Evolutionary conservation across 495 filamentous ascomycete genomes (phyloP).

Genomic region (Trypethelium eluteriae): DNA sequence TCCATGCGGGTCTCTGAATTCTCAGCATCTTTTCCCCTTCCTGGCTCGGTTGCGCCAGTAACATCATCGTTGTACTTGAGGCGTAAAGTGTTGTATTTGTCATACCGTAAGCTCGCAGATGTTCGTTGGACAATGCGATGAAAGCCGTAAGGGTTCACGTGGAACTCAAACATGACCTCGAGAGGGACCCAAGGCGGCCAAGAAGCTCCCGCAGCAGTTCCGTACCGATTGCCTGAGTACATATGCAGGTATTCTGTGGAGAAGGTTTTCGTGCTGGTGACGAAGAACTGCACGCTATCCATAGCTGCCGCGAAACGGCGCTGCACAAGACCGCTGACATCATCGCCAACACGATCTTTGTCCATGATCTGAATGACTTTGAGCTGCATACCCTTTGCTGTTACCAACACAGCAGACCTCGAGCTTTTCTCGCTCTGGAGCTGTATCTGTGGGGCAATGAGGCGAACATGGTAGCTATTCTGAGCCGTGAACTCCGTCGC

Average conservation of each 20-base stretch:
- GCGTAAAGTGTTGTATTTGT: constrained; percentile 96
- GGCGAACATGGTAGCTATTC: constrained; percentile 85
- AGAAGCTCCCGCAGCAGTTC: constrained; percentile 69
- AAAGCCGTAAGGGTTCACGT: constrained; percentile 86
- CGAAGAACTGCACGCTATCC: constrained; percentile 96
- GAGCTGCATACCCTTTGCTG: constrained; percentile 91
- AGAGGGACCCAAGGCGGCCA: constrained; percentile 98
- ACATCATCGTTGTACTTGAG: constrained; percentile 97
- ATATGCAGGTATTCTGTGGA: constrained; percentile 72
- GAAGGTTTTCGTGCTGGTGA: constrained; percentile 84
- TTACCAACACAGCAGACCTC: constrained; percentile 85
- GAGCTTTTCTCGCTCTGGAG: constrained; percentile 96
- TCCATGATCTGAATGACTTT: constrained; percentile 98
- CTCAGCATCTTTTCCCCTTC: constrained; percentile 34
- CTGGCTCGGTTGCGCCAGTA: constrained; percentile 47
- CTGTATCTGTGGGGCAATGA: constrained; percentile 96
- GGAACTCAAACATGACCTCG: constrained; percentile 96
- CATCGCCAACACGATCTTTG: constrained; percentile 81
- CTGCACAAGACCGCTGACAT: constrained; percentile 90
- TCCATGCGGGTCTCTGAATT: constrained; percentile 75
- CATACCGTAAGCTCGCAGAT: constrained; percentile 84
- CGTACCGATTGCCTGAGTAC: constrained; percentile 89
- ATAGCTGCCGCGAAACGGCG: constrained; percentile 87
- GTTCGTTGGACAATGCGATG: constrained; percentile 90
- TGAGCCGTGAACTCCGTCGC: constrained; percentile 85